Evolutionary conservation across 2,329 filamentous ascomycete species (phyloP).

Genomic region (Fusarium sp.): DNA sequence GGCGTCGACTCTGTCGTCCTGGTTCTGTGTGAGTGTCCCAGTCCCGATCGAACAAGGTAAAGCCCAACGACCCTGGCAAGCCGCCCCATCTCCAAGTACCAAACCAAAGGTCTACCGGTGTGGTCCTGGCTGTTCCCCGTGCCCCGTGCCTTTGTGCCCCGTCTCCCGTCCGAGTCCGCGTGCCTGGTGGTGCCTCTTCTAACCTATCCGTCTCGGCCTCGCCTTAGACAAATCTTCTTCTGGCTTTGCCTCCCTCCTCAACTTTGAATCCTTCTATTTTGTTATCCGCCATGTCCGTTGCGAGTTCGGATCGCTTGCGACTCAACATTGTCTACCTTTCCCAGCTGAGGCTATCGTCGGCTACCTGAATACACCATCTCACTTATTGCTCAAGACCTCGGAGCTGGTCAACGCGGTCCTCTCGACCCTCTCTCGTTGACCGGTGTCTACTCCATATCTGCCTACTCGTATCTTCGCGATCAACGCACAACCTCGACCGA

Average conservation of each 20-base stretch:
- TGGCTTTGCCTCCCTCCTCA: slow-evolving; percentile 31
- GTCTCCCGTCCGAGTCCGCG: slow-evolving; percentile 39
- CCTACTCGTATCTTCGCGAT: slow-evolving; percentile 18
- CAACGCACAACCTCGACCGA: slow-evolving; percentile 18
- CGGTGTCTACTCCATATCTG: slow-evolving; percentile 14
- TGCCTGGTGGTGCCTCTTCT: slow-evolving; percentile 36
- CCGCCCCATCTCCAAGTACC: slow-evolving; percentile 41
- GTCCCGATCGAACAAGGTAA: slow-evolving; percentile 38
- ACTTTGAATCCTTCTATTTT: slow-evolving; percentile 20
- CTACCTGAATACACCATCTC: slow-evolving; percentile 40
- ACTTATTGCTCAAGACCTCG: slow-evolving; percentile 22
- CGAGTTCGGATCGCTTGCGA: slow-evolving; percentile 46
- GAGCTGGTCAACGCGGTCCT: slow-evolving; percentile 22
- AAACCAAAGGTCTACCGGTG: slow-evolving; percentile 39
- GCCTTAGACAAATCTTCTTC: slow-evolving; percentile 37
- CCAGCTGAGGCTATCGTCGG: slow-evolving; percentile 41
- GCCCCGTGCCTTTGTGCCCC: slow-evolving; percentile 45
- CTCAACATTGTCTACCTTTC: slow-evolving; percentile 42
- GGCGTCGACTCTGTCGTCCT: slow-evolving; percentile 24
- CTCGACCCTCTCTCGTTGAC: slow-evolving; percentile 26
- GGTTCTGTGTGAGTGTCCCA: no score
- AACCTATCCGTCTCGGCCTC: slow-evolving; percentile 38
- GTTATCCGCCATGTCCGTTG: slow-evolving; percentile 49
- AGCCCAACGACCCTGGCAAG: slow-evolving; percentile 44
- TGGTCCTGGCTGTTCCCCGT: slow-evolving; percentile 39